These are phyloP conservation scores for Crithidia acanthocephali DNA, from an alignment of 208 protist genomes.

Conservation along the genomic window DNA sequence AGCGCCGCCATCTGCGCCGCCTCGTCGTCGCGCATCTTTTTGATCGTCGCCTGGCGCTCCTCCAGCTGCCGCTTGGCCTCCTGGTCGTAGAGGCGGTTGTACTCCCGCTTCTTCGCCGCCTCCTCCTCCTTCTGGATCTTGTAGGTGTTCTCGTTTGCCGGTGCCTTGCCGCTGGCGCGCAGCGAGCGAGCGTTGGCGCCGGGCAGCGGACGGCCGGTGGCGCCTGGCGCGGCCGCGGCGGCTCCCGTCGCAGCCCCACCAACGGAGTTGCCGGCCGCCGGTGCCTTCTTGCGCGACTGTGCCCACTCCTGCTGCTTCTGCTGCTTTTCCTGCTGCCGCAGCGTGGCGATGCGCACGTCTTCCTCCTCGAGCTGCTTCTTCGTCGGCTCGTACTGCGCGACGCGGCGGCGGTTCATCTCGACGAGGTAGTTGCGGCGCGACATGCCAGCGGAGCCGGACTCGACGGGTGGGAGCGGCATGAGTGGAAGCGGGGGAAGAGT, in stretches of 20 bases:
- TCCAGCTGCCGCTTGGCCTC: conserved; percentile 72
- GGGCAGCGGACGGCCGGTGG: conserved; percentile 52
- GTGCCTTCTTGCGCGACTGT: conserved; percentile 13
- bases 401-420: conserved; percentile 73
- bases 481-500: background rate
- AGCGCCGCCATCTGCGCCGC: conserved; percentile 53
- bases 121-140: conserved; percentile 58
- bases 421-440: conserved; percentile 81
- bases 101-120: conserved; percentile 65
- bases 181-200: conserved; percentile 57
- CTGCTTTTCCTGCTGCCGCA: conserved; percentile 48
- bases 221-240: background rate
- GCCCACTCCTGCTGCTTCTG: conserved; percentile 58
- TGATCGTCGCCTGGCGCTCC: conserved; percentile 54
- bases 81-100: conserved; percentile 59
- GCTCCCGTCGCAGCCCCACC: too few species aligned
- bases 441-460: conserved; percentile 64
- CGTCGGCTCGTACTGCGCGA: conserved; percentile 53
- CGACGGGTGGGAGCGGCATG: conserved; percentile 63
- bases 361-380: conserved; percentile 71
- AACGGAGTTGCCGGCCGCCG: background rate
- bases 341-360: conserved; percentile 50
- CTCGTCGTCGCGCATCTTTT: conserved; percentile 52
- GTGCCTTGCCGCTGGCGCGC: conserved; percentile 12
- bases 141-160: conserved; percentile 51